Evolutionary conservation across 1,284 basidiomycete genomes (phyloP).

Genomic region (Meripilus lineatus): DNA sequence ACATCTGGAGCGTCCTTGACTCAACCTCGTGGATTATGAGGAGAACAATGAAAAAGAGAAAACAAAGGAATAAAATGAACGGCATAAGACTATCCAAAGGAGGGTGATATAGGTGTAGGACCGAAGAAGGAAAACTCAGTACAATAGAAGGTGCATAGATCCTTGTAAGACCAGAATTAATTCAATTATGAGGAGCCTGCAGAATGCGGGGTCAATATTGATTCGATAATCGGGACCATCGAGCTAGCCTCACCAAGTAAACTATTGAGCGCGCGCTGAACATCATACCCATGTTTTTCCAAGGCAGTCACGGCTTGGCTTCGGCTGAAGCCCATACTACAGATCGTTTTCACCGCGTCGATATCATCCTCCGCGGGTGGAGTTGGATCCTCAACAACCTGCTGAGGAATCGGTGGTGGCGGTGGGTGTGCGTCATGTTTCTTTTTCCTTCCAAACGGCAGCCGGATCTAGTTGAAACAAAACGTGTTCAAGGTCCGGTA

Average conservation of each 20-base stretch:
- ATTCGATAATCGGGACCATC: background rate
- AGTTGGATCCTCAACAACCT: slow-evolving; percentile 45
- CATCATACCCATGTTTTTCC: slow-evolving; percentile 71
- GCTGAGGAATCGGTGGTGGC: slow-evolving; percentile 41
- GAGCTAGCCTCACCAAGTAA: slow-evolving; percentile 39
- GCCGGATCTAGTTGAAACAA: slow-evolving; percentile 48
- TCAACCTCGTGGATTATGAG: slow-evolving; percentile 6
- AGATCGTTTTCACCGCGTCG: slow-evolving; percentile 71
- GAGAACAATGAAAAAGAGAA: slow-evolving; percentile 14
- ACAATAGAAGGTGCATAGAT: slow-evolving; percentile 4
- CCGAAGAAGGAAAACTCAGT: slow-evolving; percentile 2
- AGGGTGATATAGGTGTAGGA: slow-evolving; percentile 11
- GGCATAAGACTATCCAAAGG: slow-evolving; percentile 10
- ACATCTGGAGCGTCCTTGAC: too few relatives aligned
- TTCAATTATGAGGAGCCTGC: slow-evolving; percentile 5
- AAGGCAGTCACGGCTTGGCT: slow-evolving; percentile 72
- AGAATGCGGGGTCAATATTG: background rate
- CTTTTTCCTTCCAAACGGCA: slow-evolving; percentile 75
- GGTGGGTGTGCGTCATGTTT: slow-evolving; percentile 40
- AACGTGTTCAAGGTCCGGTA: slow-evolving; percentile 12
- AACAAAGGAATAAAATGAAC: background rate
- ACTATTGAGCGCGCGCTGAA: slow-evolving; percentile 69
- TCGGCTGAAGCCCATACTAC: slow-evolving; percentile 80
- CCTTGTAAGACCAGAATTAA: background rate
- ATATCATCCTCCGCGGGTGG: slow-evolving; percentile 70